Evolutionary conservation across 768 basidiomycete species (phyloP).

Genomic region (Phylloporus sp.): DNA sequence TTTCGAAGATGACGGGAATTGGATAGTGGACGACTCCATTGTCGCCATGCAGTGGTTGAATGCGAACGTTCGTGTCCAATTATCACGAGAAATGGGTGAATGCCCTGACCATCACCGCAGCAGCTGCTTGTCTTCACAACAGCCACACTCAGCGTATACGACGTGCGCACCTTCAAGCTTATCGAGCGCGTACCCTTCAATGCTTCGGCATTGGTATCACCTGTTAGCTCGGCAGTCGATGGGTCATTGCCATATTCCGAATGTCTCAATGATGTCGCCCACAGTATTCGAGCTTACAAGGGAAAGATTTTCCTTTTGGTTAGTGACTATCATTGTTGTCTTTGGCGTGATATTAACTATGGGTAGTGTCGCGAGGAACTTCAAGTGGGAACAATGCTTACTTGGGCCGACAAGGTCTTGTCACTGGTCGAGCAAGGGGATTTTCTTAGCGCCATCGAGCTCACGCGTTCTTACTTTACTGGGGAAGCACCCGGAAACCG

Average conservation of each 20-base stretch:
- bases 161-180: slow-evolving; percentile 48
- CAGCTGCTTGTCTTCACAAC: slow-evolving; percentile 65
- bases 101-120: slow-evolving; percentile 33
- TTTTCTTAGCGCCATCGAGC: slow-evolving; percentile 85
- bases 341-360: slow-evolving; percentile 3
- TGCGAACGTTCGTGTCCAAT: slow-evolving; percentile 62
- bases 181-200: slow-evolving; percentile 63
- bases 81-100: not conserved
- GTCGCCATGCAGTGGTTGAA: slow-evolving; percentile 86
- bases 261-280: slow-evolving; percentile 50
- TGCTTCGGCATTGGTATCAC: slow-evolving; percentile 50
- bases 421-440: slow-evolving; percentile 79
- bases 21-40: slow-evolving; percentile 57
- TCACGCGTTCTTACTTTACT: slow-evolving; percentile 76
- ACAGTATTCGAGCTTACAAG: slow-evolving; percentile 78
- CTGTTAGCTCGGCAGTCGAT: slow-evolving; percentile 42
- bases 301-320: slow-evolving; percentile 90
- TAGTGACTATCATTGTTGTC: slow-evolving; percentile 26
- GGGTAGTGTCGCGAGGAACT: slow-evolving; percentile 60
- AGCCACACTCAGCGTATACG: slow-evolving; percentile 61
- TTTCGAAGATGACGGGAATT: slow-evolving; percentile 56
- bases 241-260: slow-evolving; percentile 46
- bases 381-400: slow-evolving; percentile 78
- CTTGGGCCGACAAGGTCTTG: slow-evolving; percentile 93
- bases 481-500: slow-evolving; percentile 79